Conservation (phyloP, 2,329 filamentous ascomycete genomes). For the Chaetothyriales sp. region DNA sequence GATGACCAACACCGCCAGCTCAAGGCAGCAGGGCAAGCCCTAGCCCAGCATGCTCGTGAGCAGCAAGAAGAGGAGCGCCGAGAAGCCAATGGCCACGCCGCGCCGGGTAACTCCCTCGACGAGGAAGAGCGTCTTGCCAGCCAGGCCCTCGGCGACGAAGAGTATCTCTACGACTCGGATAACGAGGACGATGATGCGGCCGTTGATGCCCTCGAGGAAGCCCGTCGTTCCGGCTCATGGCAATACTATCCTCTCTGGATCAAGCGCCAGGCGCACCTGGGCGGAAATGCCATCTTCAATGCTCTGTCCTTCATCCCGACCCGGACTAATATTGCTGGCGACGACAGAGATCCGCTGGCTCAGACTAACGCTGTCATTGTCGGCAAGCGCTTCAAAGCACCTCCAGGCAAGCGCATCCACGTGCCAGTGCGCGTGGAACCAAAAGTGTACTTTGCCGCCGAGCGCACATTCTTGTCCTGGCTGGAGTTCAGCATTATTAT, state of each 20-base stretch:
- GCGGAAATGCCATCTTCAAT: conserved; percentile 30
- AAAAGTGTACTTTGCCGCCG: conserved; percentile 93
- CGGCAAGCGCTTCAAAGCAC: conserved; percentile 41
- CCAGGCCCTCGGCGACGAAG: conserved; percentile 38
- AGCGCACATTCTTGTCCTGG: conserved; percentile 92
- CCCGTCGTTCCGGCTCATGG: conserved; percentile 59
- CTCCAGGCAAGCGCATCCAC: conserved; percentile 56
- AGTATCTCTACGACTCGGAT: conserved; percentile 76
- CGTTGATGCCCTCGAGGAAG: conserved; percentile 57
- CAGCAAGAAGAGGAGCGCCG: conserved; percentile 23
- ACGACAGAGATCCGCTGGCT: conserved; percentile 20
- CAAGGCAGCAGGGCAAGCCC: conserved; percentile 35
- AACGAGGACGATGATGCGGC: conserved; percentile 52
- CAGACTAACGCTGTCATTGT: conserved; percentile 28
- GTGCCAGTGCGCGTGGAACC: conserved; percentile 92
- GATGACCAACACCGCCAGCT: conserved; percentile 28
- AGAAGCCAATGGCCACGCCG: conserved; percentile 20
- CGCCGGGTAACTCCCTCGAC: conserved; percentile 42
- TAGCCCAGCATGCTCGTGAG: conserved; percentile 34
- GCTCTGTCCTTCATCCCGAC: conserved; percentile 40
- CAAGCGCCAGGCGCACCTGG: conserved; percentile 35
- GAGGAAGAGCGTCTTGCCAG: conserved; percentile 69
- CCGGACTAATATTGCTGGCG: conserved; percentile 25
- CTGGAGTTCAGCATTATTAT: conserved; percentile 95
- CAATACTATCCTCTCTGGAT: conserved; percentile 46